Percentiles rank a stretch among this genome's conserved stretches.
Evolutionary conservation across 2,329 filamentous ascomycete species (phyloP).

Genomic region (Colletotrichum orchidophilum): DNA sequence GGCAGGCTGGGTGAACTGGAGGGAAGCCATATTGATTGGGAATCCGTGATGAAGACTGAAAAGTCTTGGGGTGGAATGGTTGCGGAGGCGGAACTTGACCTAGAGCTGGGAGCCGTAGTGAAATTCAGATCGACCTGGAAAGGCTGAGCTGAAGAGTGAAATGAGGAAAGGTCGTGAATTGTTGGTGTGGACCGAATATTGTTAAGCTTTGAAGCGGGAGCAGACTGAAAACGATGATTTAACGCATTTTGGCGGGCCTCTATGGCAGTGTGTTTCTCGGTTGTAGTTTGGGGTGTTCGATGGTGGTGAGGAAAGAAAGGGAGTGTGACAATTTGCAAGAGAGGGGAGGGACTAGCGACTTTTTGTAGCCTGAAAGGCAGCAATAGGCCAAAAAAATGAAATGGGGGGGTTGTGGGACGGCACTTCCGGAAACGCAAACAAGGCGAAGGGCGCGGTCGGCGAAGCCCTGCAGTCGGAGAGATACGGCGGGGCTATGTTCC

Average conservation of each 20-base stretch:
- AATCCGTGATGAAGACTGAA: conserved; percentile 85
- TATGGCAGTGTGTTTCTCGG: background rate
- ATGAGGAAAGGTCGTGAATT: conserved; percentile 69
- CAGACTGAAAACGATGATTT: conserved; percentile 10
- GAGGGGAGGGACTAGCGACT: conserved; percentile 36
- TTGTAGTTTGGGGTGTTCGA: conserved; percentile 45
- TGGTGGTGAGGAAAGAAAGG: conserved; percentile 55
- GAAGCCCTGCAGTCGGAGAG: conserved; percentile 5
- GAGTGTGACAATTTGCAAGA: conserved; percentile 43
- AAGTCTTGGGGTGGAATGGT: conserved; percentile 73
- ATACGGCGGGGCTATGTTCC: background rate
- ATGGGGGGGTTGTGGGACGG: background rate
- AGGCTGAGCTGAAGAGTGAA: conserved; percentile 74
- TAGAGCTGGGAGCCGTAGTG: conserved; percentile 74
- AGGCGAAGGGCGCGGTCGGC: background rate
- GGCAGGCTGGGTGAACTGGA: conserved; percentile 71
- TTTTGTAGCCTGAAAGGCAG: conserved; percentile 31
- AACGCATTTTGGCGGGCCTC: conserved; percentile 26
- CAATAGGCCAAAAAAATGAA: conserved; percentile 5
- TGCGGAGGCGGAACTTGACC: conserved; percentile 66
- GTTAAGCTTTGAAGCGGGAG: conserved; percentile 17
- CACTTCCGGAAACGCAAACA: background rate
- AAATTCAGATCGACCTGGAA: conserved; percentile 84
- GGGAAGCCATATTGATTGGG: conserved; percentile 83
- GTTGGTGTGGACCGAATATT: conserved; percentile 51